Evolutionary conservation across 2,329 filamentous ascomycete genomes (phyloP), one percentile per base, ranked within the genome.

Genomic region (Fusarium redolens): DNA sequence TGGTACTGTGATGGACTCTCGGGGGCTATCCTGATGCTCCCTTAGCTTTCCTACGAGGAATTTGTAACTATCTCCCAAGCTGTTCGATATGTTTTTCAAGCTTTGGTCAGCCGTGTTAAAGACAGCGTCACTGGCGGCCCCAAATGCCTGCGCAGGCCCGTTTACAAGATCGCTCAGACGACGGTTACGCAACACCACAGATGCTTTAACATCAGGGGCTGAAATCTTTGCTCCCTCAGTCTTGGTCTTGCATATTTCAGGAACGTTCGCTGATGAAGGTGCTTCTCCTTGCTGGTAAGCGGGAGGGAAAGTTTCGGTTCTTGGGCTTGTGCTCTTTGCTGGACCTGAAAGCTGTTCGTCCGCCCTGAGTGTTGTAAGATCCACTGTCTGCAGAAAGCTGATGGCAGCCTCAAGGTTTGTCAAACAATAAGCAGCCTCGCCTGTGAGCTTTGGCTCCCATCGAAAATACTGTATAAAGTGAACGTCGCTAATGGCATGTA

Each of bases 401-500:
- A 98, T 94, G 65, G 96, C 93, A 22, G 96, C 96, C 82, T 99
- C 96, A 3, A 99, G 88, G 75, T 97, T 99, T 44, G 97, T 98
- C 64, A 99, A 86, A 78, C 96, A 98, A 81, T 99, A 99, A 2
- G 96, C 95, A 17, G 95, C 93, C 82, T 99, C 96, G 20, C 96
- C 96, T 64, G 97, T 94, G 41, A 98, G 89, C 78, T 96, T 97
- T 72, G 87, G 91, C 58, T 93, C 90, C 80, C 94, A 93, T 62
- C 96, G 91, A 80, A 99, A 99, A 69, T 93, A 87, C 79, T 98
- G 95, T 74, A 98, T 95, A 80, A 98, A 99, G 75, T 93, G 91
- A n/a, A 97, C 86, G 80, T 99, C 97, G 85, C 96, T 98, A 78
- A 97, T 94, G 61, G 95, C 92, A 80, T 95, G 93, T 52, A 98